These are phyloP conservation scores for Cladosporium sp. DNA, from an alignment of 2,329 filamentous ascomycete genomes.

Conservation along the genomic window DNA sequence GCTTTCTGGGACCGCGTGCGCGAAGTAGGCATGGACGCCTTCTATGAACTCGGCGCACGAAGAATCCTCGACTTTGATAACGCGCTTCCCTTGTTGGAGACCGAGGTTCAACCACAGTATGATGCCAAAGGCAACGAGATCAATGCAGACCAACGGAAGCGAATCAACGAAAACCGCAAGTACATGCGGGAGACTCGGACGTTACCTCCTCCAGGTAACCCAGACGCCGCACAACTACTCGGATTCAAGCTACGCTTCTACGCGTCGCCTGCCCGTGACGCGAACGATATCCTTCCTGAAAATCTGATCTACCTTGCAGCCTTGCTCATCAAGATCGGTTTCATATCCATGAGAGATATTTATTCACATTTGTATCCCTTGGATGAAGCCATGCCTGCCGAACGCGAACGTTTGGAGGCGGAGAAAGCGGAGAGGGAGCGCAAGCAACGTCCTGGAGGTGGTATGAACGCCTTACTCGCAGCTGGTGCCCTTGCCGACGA, in stretches of 20 bases:
- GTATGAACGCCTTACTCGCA: constrained; percentile 80
- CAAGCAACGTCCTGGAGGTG: constrained; percentile 65
- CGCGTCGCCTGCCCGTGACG: constrained; percentile 73
- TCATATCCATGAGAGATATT: constrained; percentile 86
- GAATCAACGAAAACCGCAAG: constrained; percentile 60
- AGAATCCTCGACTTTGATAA: constrained; percentile 61
- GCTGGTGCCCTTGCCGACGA: constrained; percentile 88
- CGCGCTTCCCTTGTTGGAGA: constrained; percentile 31
- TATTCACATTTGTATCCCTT: constrained; percentile 88
- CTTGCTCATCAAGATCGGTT: constrained; percentile 93
- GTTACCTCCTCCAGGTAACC: constrained; percentile 80
- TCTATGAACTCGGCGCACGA: constrained; percentile 82
- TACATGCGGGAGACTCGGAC: constrained; percentile 84
- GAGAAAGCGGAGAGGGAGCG: constrained; percentile 78
- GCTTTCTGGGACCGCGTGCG: constrained; percentile 81
- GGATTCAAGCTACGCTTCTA: constrained; percentile 98
- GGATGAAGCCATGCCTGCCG: constrained; percentile 77
- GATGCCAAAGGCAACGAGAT: constrained; percentile 41
- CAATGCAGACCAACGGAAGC: constrained; percentile 41
- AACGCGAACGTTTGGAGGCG: constrained; percentile 69
- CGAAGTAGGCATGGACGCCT: constrained; percentile 75
- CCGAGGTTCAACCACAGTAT: constrained; percentile 32
- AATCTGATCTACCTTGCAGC: constrained; percentile 92
- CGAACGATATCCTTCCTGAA: constrained; percentile 76
- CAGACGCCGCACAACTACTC: constrained; percentile 87